Base-by-base conservation (phyloP, 371 early-diverging fungal genomes). In the Mucor mucedo region DNA sequence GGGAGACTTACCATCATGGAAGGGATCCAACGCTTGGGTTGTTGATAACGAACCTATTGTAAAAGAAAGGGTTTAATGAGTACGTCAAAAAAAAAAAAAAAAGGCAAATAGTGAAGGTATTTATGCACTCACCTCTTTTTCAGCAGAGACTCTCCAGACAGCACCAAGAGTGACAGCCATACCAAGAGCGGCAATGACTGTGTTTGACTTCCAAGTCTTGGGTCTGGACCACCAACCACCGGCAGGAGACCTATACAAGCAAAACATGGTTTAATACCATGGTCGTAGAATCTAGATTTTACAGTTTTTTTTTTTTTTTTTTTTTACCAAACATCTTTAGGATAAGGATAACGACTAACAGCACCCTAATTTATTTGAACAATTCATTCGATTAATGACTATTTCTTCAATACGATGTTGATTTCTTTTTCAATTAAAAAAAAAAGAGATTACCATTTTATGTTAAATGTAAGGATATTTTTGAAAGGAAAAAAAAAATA, bases 171-270 rank as follows among this genome's bases (percentile, higher is more conserved):
- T 73, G 10, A 83, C 85, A 9, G 84, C 64, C 64, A 91, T 83
- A 41, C 89, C 92, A 14, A 84, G 64, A 10, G 84, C 88, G 35
- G 88, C 89, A 59, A 94, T 82, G 47, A 84, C 71, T 4, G 92
- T 88, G 87, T 95, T 95, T 62, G 89, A 69, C 73, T 89, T 89
- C 87, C 88, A 89, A 72, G 84, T 80, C 71, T 89, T 89, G 48
- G 96, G 95, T 72, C 87, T 85, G 6, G 91, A 80, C 93, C 93
- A 93, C 95, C 95, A 95, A 54, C 94, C 96, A 72, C 96, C 95
- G 48, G 91, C 66, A 67, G 90, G 91, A 44, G 91, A 85, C 84
- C 84, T 87, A 70, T 44, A 42, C n/a, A 28, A 21, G 21, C 21
- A 21, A 21, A 21, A 21, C 21, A 21, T 21, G 21, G 21, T 21